Evolutionary conservation across 305 asterid genomes (phyloP).

Genomic region (Fraxinus dipetala): DNA sequence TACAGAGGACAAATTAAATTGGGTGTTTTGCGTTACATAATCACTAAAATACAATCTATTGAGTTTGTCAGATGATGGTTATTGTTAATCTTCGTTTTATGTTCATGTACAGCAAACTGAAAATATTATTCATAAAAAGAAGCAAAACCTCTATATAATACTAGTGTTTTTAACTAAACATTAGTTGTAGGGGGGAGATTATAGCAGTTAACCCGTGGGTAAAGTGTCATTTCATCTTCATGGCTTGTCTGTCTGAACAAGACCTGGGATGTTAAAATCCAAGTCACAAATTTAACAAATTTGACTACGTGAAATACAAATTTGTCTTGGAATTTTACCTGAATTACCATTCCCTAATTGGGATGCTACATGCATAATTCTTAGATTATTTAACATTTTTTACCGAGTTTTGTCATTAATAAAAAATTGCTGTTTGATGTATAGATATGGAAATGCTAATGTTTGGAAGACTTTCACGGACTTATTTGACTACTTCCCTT

Average conservation of each 20-base stretch:
- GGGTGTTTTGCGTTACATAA: not conserved
- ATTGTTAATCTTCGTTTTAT: not conserved
- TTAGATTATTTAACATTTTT: conserved; percentile 11
- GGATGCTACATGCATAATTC: not conserved
- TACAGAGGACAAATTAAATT: not conserved
- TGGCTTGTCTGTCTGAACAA: not conserved
- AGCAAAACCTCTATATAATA: not conserved
- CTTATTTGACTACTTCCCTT: conserved; percentile 90
- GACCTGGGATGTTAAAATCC: not conserved
- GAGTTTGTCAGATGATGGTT: not conserved
- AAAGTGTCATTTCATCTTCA: not conserved
- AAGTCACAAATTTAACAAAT: not conserved
- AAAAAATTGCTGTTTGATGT: conserved; percentile 14
- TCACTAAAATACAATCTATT: not conserved
- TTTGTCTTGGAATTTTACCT: not conserved
- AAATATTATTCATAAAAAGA: not conserved
- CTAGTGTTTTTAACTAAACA: not conserved
- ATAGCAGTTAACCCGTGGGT: not conserved
- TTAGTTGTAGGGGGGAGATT: not conserved
- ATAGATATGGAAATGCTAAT: conserved; percentile 92
- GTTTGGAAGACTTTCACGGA: conserved; percentile 98
- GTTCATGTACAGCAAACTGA: not conserved
- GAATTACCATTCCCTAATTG: not conserved
- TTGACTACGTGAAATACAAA: not conserved
- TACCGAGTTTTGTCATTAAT: conserved; percentile 8